Base-by-base conservation (phyloP, 2,329 filamentous ascomycete species). In the Fusarium continuum region DNA sequence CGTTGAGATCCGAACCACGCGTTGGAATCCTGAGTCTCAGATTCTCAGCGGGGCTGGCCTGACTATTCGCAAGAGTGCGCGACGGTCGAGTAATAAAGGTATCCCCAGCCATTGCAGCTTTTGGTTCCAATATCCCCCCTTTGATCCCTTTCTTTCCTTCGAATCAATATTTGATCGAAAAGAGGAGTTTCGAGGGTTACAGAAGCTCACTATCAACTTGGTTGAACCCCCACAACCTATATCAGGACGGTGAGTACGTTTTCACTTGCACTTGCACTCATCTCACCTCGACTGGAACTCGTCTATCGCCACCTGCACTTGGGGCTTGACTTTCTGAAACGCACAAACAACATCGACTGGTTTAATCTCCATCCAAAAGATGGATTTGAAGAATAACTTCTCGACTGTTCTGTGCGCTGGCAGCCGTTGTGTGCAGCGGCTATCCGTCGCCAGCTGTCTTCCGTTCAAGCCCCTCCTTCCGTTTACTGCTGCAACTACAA, bases 1-100 rank as follows among this genome's bases (percentile, higher is more conserved):
- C 51, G 46, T 48, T 39, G 32, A 14, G 53, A 53, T 64, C 46
- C 59, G 47, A 48, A 65, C 62, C 62, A 66, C 62, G 57, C 62
- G 22, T 50, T 72, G 70, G 70, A 72, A 72, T 72, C 52, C 41
- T 48, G 50, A 64, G 70, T 72, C 65, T 72, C 61, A 70, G 60
- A 66, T 53, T 49, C 51, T 63, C 40, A 59, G 69, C 62, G 69
- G 65, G 69, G 69, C 57, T 71, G 64, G 59, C 41, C 53, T 57
- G 55, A 49, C 26, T 53, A 56, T 52, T 56, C 46, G 19, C 40
- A 43, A 52, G 25, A 63, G 47, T 49, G 57, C 59, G 44, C 47
- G 35, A 59, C 62, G 32, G 34, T 50, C 47, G 40, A 64, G 53
- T 47, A 61, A 72, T 70, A 72, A 72, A 72, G 68, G 52, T 45